These are phyloP conservation scores for Podila epigama DNA, from an alignment of 192 early-diverging fungal genomes.

Conservation along the genomic window DNA sequence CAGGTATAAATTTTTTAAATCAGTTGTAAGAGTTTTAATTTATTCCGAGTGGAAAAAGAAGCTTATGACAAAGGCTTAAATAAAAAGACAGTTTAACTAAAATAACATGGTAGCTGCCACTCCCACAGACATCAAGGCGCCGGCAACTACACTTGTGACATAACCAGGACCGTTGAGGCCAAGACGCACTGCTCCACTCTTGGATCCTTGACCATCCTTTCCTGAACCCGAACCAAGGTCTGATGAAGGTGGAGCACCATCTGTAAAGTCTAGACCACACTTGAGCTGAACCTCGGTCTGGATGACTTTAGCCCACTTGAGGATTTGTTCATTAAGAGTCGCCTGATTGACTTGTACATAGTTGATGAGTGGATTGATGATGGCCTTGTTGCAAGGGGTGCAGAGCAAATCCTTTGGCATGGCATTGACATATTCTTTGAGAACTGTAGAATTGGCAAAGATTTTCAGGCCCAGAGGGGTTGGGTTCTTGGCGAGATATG, in stretches of 20 bases:
- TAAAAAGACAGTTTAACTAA: background rate
- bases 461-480: constrained; percentile 18
- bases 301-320: constrained; percentile 20
- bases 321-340: background rate
- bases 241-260: constrained; percentile 25
- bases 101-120: background rate
- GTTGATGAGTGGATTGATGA: constrained; percentile 40
- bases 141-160: too few species aligned
- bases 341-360: constrained; percentile 18
- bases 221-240: too few species aligned
- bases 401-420: constrained; percentile 31
- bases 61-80: background rate
- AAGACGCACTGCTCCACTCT: background rate
- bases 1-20: too few species aligned
- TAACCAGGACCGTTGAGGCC: too few species aligned
- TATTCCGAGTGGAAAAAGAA: too few species aligned
- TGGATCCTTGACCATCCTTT: background rate
- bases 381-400: constrained; percentile 42
- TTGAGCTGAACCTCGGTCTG: constrained; percentile 22
- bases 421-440: constrained; percentile 20
- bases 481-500: constrained; percentile 14
- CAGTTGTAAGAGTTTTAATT: too few species aligned
- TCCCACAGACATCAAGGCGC: too few species aligned
- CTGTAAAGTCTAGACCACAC: constrained; percentile 33
- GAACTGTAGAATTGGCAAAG: constrained; percentile 19